phyloP scores from a whole-genome alignment of 2,329 filamentous ascomycete genomes.

The Onygenales sp. region DNA sequence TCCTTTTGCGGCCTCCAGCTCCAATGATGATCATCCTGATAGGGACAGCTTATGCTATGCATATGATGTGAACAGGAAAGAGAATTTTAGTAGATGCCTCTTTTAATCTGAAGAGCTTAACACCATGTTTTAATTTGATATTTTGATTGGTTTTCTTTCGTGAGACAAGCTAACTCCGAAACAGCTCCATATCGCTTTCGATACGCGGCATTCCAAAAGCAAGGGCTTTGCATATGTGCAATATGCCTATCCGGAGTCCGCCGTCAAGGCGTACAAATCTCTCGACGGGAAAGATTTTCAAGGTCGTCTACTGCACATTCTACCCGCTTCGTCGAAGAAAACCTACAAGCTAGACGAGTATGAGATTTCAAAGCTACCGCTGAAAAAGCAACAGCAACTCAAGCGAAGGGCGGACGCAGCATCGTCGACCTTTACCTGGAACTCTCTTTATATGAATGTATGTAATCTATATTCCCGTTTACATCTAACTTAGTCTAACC shows the following conservation, averaged over 20 bases:
- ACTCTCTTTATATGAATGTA: constrained; percentile 98
- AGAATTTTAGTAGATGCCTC: constrained; percentile 99
- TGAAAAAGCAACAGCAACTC: constrained; percentile 90
- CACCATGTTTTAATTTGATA: constrained; percentile 18
- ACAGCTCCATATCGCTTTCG: constrained; percentile 78
- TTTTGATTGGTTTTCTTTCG: constrained; percentile 12
- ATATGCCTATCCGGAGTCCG: constrained; percentile 61
- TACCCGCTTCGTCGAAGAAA: constrained; percentile 74
- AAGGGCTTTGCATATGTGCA: constrained; percentile 90
- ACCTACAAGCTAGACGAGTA: constrained; percentile 78
- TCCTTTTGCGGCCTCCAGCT: constrained; percentile 12
- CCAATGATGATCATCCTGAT: constrained; percentile 94
- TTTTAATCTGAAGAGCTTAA: constrained; percentile 60
- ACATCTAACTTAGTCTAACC: constrained; percentile 13
- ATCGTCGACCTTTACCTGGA: constrained; percentile 84
- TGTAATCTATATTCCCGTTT: constrained; percentile 13
- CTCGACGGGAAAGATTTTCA: constrained; percentile 84
- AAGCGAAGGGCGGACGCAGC: constrained; percentile 74
- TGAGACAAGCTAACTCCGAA: constrained; percentile 3
- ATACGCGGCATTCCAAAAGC: constrained; percentile 57
- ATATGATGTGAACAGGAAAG: constrained; percentile 86
- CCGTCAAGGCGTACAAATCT: constrained; percentile 66
- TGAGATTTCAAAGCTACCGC: constrained; percentile 76
- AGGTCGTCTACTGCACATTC: constrained; percentile 81
- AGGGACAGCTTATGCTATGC: constrained; percentile 99